Evolutionary conservation across 495 filamentous ascomycete species (phyloP), one percentile per base, ranked within the genome.

Genomic region (Ascodesmis nigricans): DNA sequence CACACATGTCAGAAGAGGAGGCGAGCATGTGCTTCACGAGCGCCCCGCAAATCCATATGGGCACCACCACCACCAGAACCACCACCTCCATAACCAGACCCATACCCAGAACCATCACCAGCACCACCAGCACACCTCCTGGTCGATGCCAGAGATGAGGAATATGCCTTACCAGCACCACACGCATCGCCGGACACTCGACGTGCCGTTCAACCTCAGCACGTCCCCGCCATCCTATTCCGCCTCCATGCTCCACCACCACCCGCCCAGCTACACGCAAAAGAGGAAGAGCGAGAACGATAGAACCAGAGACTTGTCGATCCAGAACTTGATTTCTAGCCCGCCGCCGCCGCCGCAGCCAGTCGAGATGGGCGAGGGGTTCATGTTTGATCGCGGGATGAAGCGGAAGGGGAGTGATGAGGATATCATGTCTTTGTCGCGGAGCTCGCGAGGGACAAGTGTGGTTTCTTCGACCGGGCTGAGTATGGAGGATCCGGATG

Each of bases 401-500:
- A 50, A 50, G 27, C 23, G 47, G 15, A 49, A 50, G 21, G 46
- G 41, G 9, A 49, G 42, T 19, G 41, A 44, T 15, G 36, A 32
- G 6, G 50, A 46, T n/a, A 38, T 38, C 15, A 48, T 51, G 24
- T n/a, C n/a, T n/a, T n/a, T n/a, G n/a, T 45, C 39, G 20, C 27
- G 53, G 3, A 43, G 46, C 3, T 30, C 47, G 9, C 38, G 55
- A 0, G 57, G 60, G 5, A 57, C 53, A 18, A 71, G 68, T 42
- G 62, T 72, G 14, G 41, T 50, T 11, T 43, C 47, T 5, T 41
- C 46, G 3, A 56, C 49, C 27, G 52, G 47, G 20, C 36, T 76
- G 27, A 79, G 71, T 29, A 68, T 84, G 43, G 81, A 92, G 46
- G 81, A 93, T 50, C 69, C 78, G 9, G 75, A 90, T 40, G 70